Base-by-base conservation (phyloP, 768 basidiomycete genomes). In the Suillus paluster region DNA sequence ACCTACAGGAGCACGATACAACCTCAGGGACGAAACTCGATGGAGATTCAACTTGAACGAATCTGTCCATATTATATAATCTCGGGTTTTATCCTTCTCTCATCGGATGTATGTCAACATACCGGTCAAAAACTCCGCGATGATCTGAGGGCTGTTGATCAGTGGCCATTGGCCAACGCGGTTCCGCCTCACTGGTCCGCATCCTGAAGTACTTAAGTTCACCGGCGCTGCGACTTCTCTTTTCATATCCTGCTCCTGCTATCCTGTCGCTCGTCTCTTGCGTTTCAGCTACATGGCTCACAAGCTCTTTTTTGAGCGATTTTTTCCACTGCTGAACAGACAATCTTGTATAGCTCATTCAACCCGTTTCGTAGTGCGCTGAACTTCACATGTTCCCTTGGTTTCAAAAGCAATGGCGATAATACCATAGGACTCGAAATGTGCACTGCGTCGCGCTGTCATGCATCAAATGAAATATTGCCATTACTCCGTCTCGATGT, bases 311-410 rank as follows among this genome's bases (percentile, higher is more conserved):
- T 50, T 14, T 3, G 19, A n/a, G 33, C 17, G 19, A n/a, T n/a
- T 33, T n/a, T 50, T 11, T 50, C 49, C 33, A n/a, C 19, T n/a
- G 33, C 19, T 50, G 19, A 10, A 7, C 17, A 33, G 6, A n/a
- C 30, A 50, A 50, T 30, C 6, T 50, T 12, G 25, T 55, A 41
- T 55, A 39, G 54, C 39, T 39, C 54, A 55, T 17, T 38, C 53
- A 10, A 25, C 23, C 36, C 21, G 15, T 38, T 39, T 54, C 53
- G 17, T 7, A 19, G 19, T 10, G 53, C 10, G 36, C 36, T 38
- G 23, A 12, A 23, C 36, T 38, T 23, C 15, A 36, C 53, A 2
- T 55, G 17, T 25, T 38, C 15, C 53, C 15, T 17, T 19, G 3
- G 23, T 19, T 25, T 21, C 36, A 55, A 55, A n/a, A 55, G 23